phyloP scores from a whole-genome alignment of 306 rosid genomes.

The Oxytropis ochrocephala region DNA sequence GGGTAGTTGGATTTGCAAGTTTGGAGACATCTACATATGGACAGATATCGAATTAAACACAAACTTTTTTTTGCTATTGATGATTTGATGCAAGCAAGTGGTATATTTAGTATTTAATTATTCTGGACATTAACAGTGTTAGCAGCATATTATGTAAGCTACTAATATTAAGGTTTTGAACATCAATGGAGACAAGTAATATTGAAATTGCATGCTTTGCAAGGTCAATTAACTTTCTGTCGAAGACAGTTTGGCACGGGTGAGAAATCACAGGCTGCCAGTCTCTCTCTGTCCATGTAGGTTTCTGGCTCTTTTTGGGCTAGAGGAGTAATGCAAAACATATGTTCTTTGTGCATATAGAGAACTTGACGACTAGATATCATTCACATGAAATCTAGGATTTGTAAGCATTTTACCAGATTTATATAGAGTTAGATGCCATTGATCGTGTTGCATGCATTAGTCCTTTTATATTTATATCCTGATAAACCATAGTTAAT shows the following conservation, averaged over 20 bases:
- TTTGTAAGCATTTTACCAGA: neutral
- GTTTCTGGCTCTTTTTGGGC: neutral
- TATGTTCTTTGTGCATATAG: neutral
- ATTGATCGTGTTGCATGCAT: neutral
- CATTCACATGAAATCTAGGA: neutral
- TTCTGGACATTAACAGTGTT: neutral
- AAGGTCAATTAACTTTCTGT: neutral
- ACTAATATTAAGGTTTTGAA: neutral
- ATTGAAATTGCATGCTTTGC: neutral
- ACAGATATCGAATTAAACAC: neutral
- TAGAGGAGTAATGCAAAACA: neutral
- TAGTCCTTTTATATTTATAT: neutral
- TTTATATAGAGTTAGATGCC: neutral
- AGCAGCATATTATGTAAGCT: neutral
- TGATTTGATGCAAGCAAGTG: neutral
- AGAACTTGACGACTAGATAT: neutral
- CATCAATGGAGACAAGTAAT: neutral
- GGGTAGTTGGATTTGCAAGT: neutral
- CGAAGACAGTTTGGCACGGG: neutral
- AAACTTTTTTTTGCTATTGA: neutral
- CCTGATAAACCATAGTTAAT: neutral
- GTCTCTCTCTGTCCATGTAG: neutral
- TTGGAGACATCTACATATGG: neutral
- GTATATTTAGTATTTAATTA: neutral
- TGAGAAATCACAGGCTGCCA: neutral